Percentiles rank a stretch among this genome's conserved stretches.
These are phyloP conservation scores for Rhododendron simsii DNA, from an alignment of 148 eudicot species.

Conservation along the genomic window DNA sequence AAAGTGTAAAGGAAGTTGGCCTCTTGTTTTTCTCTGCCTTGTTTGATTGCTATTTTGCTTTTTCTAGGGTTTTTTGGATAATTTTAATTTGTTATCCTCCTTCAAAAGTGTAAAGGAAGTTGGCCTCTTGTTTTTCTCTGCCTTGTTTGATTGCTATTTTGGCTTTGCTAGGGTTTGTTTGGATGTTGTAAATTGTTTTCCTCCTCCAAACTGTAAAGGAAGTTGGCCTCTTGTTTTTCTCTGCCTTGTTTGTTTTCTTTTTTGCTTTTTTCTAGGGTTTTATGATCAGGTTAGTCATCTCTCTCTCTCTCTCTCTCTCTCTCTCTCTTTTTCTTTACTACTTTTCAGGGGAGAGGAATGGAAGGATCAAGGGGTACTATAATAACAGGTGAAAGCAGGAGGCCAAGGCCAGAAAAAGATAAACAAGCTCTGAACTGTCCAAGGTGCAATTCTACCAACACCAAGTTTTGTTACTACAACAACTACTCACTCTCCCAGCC, in stretches of 20 bases:
- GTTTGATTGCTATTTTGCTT: background rate
- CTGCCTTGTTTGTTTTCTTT: slow-evolving; percentile 3
- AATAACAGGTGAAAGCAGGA: slow-evolving; percentile 22
- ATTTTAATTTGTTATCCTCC: background rate
- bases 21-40: background rate
- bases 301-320: background rate
- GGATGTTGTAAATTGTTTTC: slow-evolving; percentile 1
- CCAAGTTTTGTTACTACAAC: slow-evolving; percentile 56
- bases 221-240: slow-evolving; percentile 10
- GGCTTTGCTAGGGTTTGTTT: background rate
- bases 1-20: background rate
- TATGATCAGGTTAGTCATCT: background rate
- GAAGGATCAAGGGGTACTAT: slow-evolving; percentile 8
- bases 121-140: slow-evolving; percentile 8
- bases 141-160: slow-evolving; percentile 5
- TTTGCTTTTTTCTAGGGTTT: background rate
- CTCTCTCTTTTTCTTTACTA: background rate
- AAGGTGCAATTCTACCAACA: slow-evolving; percentile 45
- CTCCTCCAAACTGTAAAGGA: background rate
- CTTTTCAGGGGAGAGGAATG: slow-evolving; percentile 26
- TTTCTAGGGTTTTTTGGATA: too few relatives aligned
- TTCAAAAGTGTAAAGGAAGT: background rate
- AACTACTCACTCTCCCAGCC: slow-evolving; percentile 53
- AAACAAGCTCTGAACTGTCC: slow-evolving; percentile 47
- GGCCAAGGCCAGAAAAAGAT: slow-evolving; percentile 40